Conservation (phyloP, 2,329 filamentous ascomycete species). For the Gremmenia infestans region DNA sequence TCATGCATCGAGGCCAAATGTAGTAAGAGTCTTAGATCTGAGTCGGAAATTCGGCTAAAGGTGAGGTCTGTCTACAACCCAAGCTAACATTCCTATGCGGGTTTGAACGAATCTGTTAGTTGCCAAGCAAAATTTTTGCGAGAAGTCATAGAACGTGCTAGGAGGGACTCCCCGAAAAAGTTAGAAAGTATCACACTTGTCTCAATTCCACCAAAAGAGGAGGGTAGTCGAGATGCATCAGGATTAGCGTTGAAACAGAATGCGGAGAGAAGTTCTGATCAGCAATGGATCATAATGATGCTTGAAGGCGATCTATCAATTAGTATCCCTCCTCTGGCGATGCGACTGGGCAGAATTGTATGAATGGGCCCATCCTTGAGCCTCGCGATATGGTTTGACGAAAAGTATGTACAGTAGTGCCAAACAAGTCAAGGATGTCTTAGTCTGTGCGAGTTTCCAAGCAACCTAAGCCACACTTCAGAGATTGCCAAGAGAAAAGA, state of each 20-base stretch:
- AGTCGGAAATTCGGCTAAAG: not conserved
- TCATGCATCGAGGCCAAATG: constrained; percentile 2
- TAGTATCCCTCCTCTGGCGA: constrained; percentile 2
- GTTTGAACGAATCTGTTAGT: not conserved
- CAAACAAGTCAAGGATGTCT: constrained; percentile 6
- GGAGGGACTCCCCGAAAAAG: not conserved
- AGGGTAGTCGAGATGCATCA: constrained; percentile 2
- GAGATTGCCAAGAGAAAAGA: not conserved
- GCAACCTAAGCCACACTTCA: constrained; percentile 1
- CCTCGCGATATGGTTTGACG: constrained; percentile 2
- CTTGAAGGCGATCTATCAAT: constrained; percentile 8
- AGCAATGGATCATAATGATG: not conserved
- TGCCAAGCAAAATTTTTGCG: constrained; percentile 1
- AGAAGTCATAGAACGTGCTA: not conserved
- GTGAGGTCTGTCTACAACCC: not conserved
- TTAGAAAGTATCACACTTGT: not conserved
- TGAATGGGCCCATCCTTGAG: not conserved
- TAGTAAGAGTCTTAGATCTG: not conserved
- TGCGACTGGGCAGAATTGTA: constrained; percentile 1
- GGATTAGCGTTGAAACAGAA: constrained; percentile 12
- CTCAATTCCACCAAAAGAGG: constrained; percentile 6
- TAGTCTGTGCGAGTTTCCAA: constrained; percentile 15
- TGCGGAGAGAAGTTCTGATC: constrained; percentile 12
- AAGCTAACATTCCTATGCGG: not conserved
- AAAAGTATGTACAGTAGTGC: constrained; percentile 1